Conservation (phyloP, 805 yeast genomes). For the Monosporozyma servazzii region DNA sequence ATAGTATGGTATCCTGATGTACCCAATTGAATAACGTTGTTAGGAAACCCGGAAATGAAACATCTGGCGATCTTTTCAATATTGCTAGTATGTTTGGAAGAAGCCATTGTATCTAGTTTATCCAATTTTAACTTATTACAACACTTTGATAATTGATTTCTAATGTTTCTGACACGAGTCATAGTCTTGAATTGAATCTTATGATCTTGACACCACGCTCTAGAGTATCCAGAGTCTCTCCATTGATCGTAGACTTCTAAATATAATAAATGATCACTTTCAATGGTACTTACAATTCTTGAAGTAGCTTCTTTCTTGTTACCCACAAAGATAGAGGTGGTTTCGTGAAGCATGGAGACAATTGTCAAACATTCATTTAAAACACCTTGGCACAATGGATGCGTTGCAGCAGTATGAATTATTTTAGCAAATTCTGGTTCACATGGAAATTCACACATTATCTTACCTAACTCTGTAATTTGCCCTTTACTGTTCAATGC, state of each 20-base stretch:
- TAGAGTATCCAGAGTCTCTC: conserved; percentile 56
- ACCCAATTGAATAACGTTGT: conserved; percentile 24
- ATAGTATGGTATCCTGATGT: conserved; percentile 24
- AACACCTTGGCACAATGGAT: conserved; percentile 42
- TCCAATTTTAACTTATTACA: conserved; percentile 35
- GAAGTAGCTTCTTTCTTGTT: conserved; percentile 15
- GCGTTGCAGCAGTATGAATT: conserved; percentile 47
- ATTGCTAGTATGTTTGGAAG: conserved; percentile 4
- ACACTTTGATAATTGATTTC: conserved; percentile 56
- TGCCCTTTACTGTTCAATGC: conserved; percentile 76
- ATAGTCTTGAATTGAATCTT: conserved; percentile 70
- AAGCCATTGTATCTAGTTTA: neutral
- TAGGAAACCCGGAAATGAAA: conserved; percentile 29
- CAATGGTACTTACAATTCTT: conserved; percentile 40
- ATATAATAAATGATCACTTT: conserved; percentile 69
- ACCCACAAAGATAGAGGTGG: conserved; percentile 40
- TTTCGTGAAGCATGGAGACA: conserved; percentile 75
- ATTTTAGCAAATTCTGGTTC: conserved; percentile 85
- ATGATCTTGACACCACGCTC: conserved; percentile 79
- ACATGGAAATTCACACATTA: conserved; percentile 87
- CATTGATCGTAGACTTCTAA: conserved; percentile 72
- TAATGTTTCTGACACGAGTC: conserved; percentile 56
- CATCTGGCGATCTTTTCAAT: conserved; percentile 5
- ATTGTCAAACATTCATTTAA: conserved; percentile 60
- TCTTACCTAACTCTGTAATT: conserved; percentile 66